Conservation (phyloP, 345 rosid species). For the Sonneratia caseolaris region DNA sequence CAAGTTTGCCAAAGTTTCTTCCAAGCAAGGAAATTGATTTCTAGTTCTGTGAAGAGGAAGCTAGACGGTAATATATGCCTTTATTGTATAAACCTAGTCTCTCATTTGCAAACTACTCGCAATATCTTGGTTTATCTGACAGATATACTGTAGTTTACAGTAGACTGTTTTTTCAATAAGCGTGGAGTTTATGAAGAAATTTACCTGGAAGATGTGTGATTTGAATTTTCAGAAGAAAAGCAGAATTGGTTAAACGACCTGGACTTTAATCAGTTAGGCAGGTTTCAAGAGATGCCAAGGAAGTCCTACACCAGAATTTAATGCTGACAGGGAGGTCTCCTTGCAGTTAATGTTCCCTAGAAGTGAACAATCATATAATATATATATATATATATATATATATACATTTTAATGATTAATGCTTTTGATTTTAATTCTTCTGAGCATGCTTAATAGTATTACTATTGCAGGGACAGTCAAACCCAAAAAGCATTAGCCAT, state of each 20-base stretch:
- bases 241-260: constrained; percentile 48
- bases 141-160: too few species aligned
- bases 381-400: too few species aligned
- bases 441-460: neutral
- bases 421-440: neutral
- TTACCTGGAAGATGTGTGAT: neutral
- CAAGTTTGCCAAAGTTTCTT: constrained; percentile 58
- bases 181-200: neutral
- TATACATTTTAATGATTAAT: neutral
- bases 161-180: too few species aligned
- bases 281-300: constrained; percentile 39
- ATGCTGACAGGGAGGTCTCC: constrained; percentile 21
- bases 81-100: neutral
- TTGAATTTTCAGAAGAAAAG: constrained; percentile 41
- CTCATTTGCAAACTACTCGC: neutral
- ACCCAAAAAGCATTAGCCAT: constrained; percentile 25
- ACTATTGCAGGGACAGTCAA: constrained; percentile 21
- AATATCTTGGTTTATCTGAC: neutral
- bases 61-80: constrained; percentile 35
- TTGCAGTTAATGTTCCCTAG: constrained; percentile 11
- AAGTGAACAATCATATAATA: neutral
- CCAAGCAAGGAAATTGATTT: constrained; percentile 81
- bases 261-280: constrained; percentile 62
- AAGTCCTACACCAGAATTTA: constrained; percentile 51
- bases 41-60: constrained; percentile 45